Conservation (phyloP, 2,329 filamentous ascomycete genomes). For the Trichoderma atroviride region DNA sequence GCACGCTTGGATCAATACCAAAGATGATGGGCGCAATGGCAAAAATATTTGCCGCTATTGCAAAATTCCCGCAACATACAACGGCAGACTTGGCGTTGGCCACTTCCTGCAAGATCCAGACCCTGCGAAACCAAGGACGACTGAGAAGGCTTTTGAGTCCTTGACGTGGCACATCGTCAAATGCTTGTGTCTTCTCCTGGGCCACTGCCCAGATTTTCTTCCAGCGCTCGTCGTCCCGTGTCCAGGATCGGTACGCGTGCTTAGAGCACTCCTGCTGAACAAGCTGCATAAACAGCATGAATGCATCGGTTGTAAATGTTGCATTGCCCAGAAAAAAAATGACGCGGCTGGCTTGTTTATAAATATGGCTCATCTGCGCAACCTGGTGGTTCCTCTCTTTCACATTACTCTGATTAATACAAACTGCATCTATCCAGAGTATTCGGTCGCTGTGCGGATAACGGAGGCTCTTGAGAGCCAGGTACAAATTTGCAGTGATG, state of each 20-base stretch:
- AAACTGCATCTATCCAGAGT: not conserved
- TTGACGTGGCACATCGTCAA: not conserved
- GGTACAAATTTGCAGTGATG: not conserved
- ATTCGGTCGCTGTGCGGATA: not conserved
- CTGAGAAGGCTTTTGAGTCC: not conserved
- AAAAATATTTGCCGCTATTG: not conserved
- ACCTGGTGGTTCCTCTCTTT: not conserved
- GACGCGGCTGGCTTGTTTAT: not conserved
- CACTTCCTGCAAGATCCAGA: slow-evolving; percentile 5
- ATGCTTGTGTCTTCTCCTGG: not conserved
- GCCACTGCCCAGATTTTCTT: not conserved
- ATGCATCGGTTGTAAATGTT: not conserved
- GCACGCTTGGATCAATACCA: not conserved
- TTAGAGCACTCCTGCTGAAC: not conserved
- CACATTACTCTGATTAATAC: not conserved
- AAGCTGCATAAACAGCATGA: not conserved
- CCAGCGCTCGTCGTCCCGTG: not conserved
- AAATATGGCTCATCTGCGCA: not conserved
- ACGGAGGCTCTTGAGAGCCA: not conserved
- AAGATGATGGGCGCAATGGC: not conserved
- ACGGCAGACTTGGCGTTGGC: not conserved
- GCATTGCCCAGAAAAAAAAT: not conserved
- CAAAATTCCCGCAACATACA: not conserved
- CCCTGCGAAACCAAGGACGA: not conserved
- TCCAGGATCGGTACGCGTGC: not conserved